Evolutionary conservation across 2,329 filamentous ascomycete species (phyloP).

Genomic region (Alternaria angustiovoidea): DNA sequence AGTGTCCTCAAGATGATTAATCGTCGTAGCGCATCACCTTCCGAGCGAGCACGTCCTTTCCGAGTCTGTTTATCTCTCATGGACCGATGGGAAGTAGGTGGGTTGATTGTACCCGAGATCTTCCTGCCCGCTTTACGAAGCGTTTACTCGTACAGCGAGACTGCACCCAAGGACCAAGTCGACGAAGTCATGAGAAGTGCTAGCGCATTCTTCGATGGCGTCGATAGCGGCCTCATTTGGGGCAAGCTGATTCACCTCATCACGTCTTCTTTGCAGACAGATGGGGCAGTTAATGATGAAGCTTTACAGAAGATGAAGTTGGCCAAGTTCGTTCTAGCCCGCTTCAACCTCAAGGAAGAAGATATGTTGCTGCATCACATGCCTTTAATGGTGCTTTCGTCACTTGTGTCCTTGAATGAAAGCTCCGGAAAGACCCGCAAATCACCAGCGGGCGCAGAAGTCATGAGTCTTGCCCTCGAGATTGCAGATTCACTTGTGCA

Average conservation of each 20-base stretch:
- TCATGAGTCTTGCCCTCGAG: slow-evolving; percentile 42
- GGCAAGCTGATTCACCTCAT: slow-evolving; percentile 78
- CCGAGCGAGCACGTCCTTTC: slow-evolving; percentile 83
- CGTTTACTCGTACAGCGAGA: slow-evolving; percentile 75
- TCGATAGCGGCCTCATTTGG: slow-evolving; percentile 94
- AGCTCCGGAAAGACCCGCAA: slow-evolving; percentile 30
- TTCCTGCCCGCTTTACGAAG: slow-evolving; percentile 87
- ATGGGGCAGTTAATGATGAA: slow-evolving; percentile 59
- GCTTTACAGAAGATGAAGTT: slow-evolving; percentile 71
- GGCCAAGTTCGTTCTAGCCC: slow-evolving; percentile 79
- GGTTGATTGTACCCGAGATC: slow-evolving; percentile 83
- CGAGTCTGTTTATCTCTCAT: slow-evolving; percentile 93
- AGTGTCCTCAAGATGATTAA: slow-evolving; percentile 81
- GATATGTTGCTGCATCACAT: slow-evolving; percentile 92
- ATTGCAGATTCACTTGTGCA: slow-evolving; percentile 50
- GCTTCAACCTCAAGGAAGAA: slow-evolving; percentile 94
- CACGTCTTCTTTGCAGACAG: slow-evolving; percentile 56
- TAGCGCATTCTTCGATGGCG: slow-evolving; percentile 95
- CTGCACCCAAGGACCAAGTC: slow-evolving; percentile 74
- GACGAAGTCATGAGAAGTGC: slow-evolving; percentile 90
- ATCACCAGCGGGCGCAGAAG: slow-evolving; percentile 21
- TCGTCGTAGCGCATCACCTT: slow-evolving; percentile 60
- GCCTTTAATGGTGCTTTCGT: slow-evolving; percentile 75
- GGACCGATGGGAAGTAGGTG: slow-evolving; percentile 98
- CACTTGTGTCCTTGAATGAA: slow-evolving; percentile 59